Conservation (phyloP, 495 filamentous ascomycete genomes). For the Aspergillus nanangensis region DNA sequence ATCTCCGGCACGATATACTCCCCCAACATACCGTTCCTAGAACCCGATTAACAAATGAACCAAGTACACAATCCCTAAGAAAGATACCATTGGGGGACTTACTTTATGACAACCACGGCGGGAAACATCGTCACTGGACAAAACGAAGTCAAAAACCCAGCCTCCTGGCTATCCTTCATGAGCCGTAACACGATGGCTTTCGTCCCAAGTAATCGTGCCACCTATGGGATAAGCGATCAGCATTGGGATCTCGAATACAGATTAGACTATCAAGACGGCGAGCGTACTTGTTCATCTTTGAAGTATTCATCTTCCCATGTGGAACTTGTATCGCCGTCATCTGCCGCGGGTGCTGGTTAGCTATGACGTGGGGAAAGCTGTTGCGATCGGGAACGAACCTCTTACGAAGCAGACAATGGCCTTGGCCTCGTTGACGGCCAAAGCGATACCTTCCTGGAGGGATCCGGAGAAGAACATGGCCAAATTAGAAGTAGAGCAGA, state of each 20-base stretch:
- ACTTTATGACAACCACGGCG: slow-evolving; percentile 73
- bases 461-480: slow-evolving; percentile 75
- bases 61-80: neutral
- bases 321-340: slow-evolving; percentile 59
- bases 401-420: slow-evolving; percentile 66
- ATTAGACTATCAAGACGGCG: neutral
- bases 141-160: slow-evolving; percentile 72
- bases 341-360: slow-evolving; percentile 32
- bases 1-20: slow-evolving; percentile 61
- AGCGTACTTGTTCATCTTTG: slow-evolving; percentile 37
- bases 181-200: slow-evolving; percentile 66
- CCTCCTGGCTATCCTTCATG: slow-evolving; percentile 67
- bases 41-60: slow-evolving; percentile 6
- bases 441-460: slow-evolving; percentile 71
- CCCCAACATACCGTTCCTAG: slow-evolving; percentile 55
- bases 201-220: slow-evolving; percentile 44
- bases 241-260: no score
- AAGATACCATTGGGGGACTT: slow-evolving; percentile 15
- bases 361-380: slow-evolving; percentile 11
- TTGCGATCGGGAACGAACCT: slow-evolving; percentile 41
- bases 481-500: neutral
- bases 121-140: slow-evolving; percentile 72
- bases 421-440: slow-evolving; percentile 63
- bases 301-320: slow-evolving; percentile 78
- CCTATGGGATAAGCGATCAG: no score